Evolutionary conservation across 2,329 filamentous ascomycete species (phyloP).

Genomic region (Xylaria digitata): DNA sequence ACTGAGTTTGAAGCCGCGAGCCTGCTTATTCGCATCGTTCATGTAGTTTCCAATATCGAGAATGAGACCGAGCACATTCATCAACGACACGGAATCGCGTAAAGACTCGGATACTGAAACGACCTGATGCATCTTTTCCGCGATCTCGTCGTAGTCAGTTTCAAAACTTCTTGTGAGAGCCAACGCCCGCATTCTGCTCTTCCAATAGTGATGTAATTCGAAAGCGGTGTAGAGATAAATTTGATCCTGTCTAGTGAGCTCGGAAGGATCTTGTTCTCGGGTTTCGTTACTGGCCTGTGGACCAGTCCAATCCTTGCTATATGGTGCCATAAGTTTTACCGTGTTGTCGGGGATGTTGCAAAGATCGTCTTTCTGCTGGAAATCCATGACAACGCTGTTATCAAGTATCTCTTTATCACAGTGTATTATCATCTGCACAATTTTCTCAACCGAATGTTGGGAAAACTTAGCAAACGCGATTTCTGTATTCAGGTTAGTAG

Average conservation of each 20-base stretch:
- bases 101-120: slow-evolving; percentile 88
- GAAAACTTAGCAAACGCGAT: slow-evolving; percentile 96
- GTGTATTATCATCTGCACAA: slow-evolving; percentile 94
- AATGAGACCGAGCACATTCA: slow-evolving; percentile 96
- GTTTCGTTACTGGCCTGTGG: slow-evolving; percentile 80
- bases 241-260: slow-evolving; percentile 94
- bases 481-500: slow-evolving; percentile 61
- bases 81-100: slow-evolving; percentile 89
- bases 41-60: slow-evolving; percentile 99
- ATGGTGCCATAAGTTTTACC: slow-evolving; percentile 90
- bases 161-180: slow-evolving; percentile 86
- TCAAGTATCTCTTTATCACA: slow-evolving; percentile 91
- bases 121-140: slow-evolving; percentile 85
- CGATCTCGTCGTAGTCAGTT: slow-evolving; percentile 90
- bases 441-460: slow-evolving; percentile 81
- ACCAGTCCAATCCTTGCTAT: slow-evolving; percentile 96
- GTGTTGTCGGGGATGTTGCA: slow-evolving; percentile 93
- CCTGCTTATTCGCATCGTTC: slow-evolving; percentile 99
- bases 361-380: slow-evolving; percentile 90
- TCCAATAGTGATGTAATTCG: slow-evolving; percentile 98
- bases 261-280: slow-evolving; percentile 85
- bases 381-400: slow-evolving; percentile 94
- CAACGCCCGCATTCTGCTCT: slow-evolving; percentile 93
- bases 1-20: slow-evolving; percentile 96
- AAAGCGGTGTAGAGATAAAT: slow-evolving; percentile 93